These are phyloP conservation scores for Solanum microdontum DNA, from an alignment of 257 asterid genomes.

Conservation along the genomic window DNA sequence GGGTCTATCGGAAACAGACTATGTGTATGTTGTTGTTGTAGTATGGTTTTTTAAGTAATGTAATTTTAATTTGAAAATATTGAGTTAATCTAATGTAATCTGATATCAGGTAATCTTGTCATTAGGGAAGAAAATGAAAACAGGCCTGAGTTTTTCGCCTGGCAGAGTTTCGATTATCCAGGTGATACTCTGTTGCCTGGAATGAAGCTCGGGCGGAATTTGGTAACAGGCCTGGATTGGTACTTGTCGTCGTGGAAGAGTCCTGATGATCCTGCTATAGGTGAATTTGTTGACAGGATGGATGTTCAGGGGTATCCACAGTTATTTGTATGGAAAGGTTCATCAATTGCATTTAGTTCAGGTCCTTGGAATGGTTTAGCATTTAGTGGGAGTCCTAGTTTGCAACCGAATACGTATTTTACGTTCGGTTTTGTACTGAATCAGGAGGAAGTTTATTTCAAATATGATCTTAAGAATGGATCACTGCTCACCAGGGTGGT, in stretches of 20 bases:
- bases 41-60: not conserved
- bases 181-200: slow-evolving; percentile 9
- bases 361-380: slow-evolving; percentile 45
- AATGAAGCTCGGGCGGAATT: slow-evolving; percentile 2
- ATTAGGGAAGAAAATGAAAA: slow-evolving; percentile 1
- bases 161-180: slow-evolving; percentile 15
- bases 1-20: not conserved
- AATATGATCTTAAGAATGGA: slow-evolving; percentile 10
- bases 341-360: slow-evolving; percentile 12
- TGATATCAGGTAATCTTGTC: slow-evolving; percentile 16
- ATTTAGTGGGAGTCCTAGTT: slow-evolving; percentile 21
- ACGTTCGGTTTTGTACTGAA: slow-evolving; percentile 6
- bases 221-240: not conserved
- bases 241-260: slow-evolving; percentile 10
- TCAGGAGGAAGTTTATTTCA: slow-evolving; percentile 18
- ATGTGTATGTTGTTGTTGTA: accelerated
- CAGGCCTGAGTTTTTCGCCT: not conserved
- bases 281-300: slow-evolving; percentile 12
- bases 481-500: slow-evolving; percentile 19
- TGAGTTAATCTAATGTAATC: not conserved
- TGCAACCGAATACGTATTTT: slow-evolving; percentile 15
- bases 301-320: slow-evolving; percentile 26
- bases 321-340: slow-evolving; percentile 12
- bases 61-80: not conserved
- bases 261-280: slow-evolving; percentile 27